These are phyloP conservation scores for Tephrocybe sp. DNA, from an alignment of 768 basidiomycete genomes.

Conservation along the genomic window DNA sequence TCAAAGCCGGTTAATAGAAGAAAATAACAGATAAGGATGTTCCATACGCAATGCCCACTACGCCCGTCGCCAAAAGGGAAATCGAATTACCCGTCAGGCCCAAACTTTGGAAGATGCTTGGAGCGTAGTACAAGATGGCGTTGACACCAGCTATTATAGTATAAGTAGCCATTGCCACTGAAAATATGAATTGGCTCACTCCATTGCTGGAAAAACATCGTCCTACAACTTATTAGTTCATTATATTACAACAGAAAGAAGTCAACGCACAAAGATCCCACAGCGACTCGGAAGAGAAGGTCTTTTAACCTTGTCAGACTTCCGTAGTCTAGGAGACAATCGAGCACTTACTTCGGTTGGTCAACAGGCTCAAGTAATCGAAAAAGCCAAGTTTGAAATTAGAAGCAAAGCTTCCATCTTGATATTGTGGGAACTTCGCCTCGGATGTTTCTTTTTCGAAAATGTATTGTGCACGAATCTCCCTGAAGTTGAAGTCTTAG, in stretches of 20 bases:
- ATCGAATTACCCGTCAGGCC: slow-evolving; percentile 62
- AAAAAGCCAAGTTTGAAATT: slow-evolving; percentile 61
- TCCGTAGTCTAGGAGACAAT: background rate
- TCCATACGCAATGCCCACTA: slow-evolving; percentile 76
- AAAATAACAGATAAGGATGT: background rate
- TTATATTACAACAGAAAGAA: background rate
- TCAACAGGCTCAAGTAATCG: slow-evolving; percentile 63
- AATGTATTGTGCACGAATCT: slow-evolving; percentile 72
- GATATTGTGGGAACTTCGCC: slow-evolving; percentile 58
- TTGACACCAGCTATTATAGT: slow-evolving; percentile 53
- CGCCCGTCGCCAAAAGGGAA: slow-evolving; percentile 55
- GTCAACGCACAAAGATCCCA: slow-evolving; percentile 51
- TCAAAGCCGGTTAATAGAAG: background rate
- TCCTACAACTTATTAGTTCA: slow-evolving; percentile 29
- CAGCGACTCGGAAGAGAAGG: slow-evolving; percentile 60
- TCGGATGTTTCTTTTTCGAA: slow-evolving; percentile 69
- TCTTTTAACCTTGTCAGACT: slow-evolving; percentile 29
- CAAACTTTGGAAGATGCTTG: slow-evolving; percentile 62
- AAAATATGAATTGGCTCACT: slow-evolving; percentile 46
- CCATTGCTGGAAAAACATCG: slow-evolving; percentile 86
- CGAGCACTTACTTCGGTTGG: slow-evolving; percentile 38
- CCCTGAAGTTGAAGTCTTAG: slow-evolving; percentile 32
- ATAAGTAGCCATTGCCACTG: background rate
- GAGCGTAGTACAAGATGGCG: slow-evolving; percentile 77
- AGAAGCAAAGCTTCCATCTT: slow-evolving; percentile 58